Conservation (phyloP, 2,329 filamentous ascomycete species). For the Penicillium sp. region DNA sequence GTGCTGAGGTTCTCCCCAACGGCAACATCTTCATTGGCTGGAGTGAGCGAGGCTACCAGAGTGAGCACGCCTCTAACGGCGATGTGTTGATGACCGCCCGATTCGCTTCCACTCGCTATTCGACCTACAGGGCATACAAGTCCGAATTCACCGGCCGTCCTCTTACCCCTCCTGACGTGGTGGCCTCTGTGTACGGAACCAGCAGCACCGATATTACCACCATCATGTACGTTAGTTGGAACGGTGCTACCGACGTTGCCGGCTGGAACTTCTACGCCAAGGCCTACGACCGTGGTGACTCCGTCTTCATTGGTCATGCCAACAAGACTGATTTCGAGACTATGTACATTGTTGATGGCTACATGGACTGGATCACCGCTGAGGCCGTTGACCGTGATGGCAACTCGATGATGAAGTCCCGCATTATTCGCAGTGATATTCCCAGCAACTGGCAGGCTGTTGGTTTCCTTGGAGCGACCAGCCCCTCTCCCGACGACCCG, state of each 20-base stretch:
- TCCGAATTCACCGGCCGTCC: conserved; percentile 37
- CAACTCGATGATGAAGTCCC: conserved; percentile 24
- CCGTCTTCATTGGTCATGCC: conserved; percentile 22
- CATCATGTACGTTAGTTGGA: conserved; percentile 23
- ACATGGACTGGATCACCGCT: conserved; percentile 29
- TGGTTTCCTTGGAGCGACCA: conserved; percentile 24
- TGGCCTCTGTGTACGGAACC: conserved; percentile 34
- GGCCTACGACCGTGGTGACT: conserved; percentile 15
- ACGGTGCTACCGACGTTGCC: conserved; percentile 39
- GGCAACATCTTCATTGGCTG: conserved; percentile 40
- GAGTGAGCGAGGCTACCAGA: conserved; percentile 38
- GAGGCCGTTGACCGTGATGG: conserved; percentile 23
- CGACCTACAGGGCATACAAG: conserved; percentile 45
- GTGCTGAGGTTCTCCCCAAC: conserved; percentile 35
- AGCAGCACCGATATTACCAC: conserved; percentile 19
- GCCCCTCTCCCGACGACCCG: conserved; percentile 30
- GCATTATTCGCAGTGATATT: conserved; percentile 22
- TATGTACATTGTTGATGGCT: conserved; percentile 29
- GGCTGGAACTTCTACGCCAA: conserved; percentile 34
- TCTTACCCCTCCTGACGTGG: conserved; percentile 30
- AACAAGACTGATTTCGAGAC: conserved; percentile 38
- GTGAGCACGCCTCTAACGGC: conserved; percentile 37
- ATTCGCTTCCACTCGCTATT: conserved; percentile 35
- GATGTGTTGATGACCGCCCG: conserved; percentile 37
- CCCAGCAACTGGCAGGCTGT: conserved; percentile 32